Evolutionary conservation across 2,329 filamentous ascomycete species (phyloP).

Genomic region (Acrocalymma vagum): DNA sequence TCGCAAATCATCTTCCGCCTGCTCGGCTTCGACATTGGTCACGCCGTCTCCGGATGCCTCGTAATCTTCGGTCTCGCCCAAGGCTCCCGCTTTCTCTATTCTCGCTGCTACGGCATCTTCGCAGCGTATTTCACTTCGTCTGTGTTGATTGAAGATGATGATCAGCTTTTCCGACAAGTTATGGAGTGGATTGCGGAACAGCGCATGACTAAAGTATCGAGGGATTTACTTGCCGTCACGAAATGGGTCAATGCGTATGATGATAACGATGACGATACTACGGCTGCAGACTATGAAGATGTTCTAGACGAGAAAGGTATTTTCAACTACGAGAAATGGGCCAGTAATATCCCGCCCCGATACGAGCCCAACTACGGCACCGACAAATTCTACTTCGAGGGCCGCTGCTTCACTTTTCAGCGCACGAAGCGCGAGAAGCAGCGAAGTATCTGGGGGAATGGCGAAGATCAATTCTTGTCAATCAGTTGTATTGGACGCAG

Average conservation of each 20-base stretch:
- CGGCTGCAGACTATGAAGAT: slow-evolving; percentile 43
- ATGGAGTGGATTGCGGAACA: slow-evolving; percentile 56
- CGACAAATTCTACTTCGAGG: slow-evolving; percentile 54
- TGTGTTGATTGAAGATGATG: slow-evolving; percentile 55
- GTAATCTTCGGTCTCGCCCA: slow-evolving; percentile 52
- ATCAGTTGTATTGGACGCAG: slow-evolving; percentile 58
- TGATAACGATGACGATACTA: slow-evolving; percentile 42
- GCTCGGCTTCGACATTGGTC: slow-evolving; percentile 58
- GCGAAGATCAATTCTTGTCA: slow-evolving; percentile 52
- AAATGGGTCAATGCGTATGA: slow-evolving; percentile 44
- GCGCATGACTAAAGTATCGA: slow-evolving; percentile 44
- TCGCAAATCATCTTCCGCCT: slow-evolving; percentile 52
- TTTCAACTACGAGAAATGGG: slow-evolving; percentile 61
- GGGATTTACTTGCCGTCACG: slow-evolving; percentile 52
- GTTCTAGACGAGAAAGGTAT: slow-evolving; percentile 51
- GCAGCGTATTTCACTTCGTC: slow-evolving; percentile 49
- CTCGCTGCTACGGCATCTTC: slow-evolving; percentile 39
- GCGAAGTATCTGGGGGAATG: slow-evolving; percentile 25
- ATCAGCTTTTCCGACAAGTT: slow-evolving; percentile 53
- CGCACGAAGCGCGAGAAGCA: slow-evolving; percentile 44
- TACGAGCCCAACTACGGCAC: slow-evolving; percentile 60
- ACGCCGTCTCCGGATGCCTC: slow-evolving; percentile 54
- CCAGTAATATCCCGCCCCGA: slow-evolving; percentile 55
- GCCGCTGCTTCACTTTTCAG: slow-evolving; percentile 51
- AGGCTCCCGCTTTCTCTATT: slow-evolving; percentile 47